Base-by-base conservation (phyloP, 129 eudicot species). In the Pulicaria dysenterica region DNA sequence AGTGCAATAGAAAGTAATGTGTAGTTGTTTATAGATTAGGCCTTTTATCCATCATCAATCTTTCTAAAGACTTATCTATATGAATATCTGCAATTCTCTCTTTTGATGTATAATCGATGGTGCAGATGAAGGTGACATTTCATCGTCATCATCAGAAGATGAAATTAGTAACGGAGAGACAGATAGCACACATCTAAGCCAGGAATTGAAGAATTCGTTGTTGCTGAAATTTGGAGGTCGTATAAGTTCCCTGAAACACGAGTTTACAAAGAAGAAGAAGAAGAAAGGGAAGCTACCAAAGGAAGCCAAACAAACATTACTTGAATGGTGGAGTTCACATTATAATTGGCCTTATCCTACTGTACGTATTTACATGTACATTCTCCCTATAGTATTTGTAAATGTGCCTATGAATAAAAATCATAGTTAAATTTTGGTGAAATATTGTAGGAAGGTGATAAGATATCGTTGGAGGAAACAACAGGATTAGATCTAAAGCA, bases 291-390 rank as follows among this genome's bases (percentile, higher is more conserved):
- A 90, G 86, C 93, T 94, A 6, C 98, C 98, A 3, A 90, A 87
- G 56, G 96, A 90, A 68, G 92, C 96, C 9, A 85, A 95, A 69
- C 92, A 87, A 73, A 58, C 76, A 58, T 64, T 94, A 50, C 89
- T 94, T 53, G 88, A 90, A 64, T 94, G 98, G 98, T 94, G 98
- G 98, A 84, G 81, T 76, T 64, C 76, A 58, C 98, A 94, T 81
- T 53, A 76, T 45, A 94, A 83, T 75, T 94, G 98, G 98, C 98
- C 98, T 11, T 94, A 94, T 51, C 98, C 98, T 36, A 94, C 98
- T 6, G 98, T 94, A 68, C 76, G 95, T 77, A 41, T 38, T 50
- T 43, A 19, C 4, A 2, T 43, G 11, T 13, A 13, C 11, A 12
- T 9, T 36, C 3, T 34, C 31, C 31, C 1, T 24, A 24, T 24